phyloP scores from a whole-genome alignment of 2,329 filamentous ascomycete species.

The Fonsecaea pedrosoi region DNA sequence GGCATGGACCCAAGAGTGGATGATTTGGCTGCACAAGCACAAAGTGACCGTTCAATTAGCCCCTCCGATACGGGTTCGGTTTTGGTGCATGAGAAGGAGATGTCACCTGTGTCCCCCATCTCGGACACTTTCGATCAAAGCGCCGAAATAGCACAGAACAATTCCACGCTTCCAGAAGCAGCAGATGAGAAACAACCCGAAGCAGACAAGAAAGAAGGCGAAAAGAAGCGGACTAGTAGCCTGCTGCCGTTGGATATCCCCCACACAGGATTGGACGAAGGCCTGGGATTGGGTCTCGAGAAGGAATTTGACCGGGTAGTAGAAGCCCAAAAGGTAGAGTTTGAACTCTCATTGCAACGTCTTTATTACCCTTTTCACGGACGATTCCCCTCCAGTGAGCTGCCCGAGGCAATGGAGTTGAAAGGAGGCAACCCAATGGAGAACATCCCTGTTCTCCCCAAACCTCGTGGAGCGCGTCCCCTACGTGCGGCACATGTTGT shows the following conservation, averaged over 20 bases:
- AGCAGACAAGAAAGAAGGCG: background rate
- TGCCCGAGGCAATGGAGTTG: slow-evolving; percentile 32
- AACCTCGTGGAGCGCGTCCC: slow-evolving; percentile 33
- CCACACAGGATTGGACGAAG: slow-evolving; percentile 70
- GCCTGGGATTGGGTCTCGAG: slow-evolving; percentile 81
- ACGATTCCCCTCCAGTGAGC: slow-evolving; percentile 38
- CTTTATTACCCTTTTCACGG: slow-evolving; percentile 42
- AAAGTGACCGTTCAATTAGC: slow-evolving; percentile 33
- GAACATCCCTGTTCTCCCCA: slow-evolving; percentile 35
- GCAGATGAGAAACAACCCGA: slow-evolving; percentile 13
- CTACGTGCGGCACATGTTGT: slow-evolving; percentile 7
- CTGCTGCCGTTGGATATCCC: slow-evolving; percentile 84
- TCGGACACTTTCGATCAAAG: slow-evolving; percentile 25
- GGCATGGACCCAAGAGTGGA: slow-evolving; percentile 77
- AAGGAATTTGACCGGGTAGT: slow-evolving; percentile 95
- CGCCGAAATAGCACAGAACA: background rate
- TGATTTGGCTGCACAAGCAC: slow-evolving; percentile 44
- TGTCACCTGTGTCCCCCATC: slow-evolving; percentile 28
- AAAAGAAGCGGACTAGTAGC: slow-evolving; percentile 67
- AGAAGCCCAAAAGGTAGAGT: slow-evolving; percentile 92
- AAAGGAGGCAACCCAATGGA: slow-evolving; percentile 28
- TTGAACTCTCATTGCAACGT: slow-evolving; percentile 54
- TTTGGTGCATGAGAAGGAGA: slow-evolving; percentile 28
- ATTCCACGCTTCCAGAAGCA: background rate
- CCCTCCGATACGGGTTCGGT: slow-evolving; percentile 32